These are phyloP conservation scores for Kuraishia cidri DNA, from an alignment of 805 yeast species.

Conservation along the genomic window DNA sequence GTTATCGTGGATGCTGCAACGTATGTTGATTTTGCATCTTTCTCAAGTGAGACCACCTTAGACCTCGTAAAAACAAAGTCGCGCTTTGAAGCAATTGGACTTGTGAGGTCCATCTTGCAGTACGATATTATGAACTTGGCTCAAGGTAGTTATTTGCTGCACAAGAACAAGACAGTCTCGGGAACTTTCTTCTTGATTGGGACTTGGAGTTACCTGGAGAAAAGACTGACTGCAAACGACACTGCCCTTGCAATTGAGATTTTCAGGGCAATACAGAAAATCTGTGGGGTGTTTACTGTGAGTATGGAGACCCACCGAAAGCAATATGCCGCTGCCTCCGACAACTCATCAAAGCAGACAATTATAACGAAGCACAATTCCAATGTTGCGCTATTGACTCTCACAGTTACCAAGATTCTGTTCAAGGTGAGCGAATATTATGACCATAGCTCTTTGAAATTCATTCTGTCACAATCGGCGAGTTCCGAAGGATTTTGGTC, in stretches of 20 bases:
- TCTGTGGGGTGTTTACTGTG: conserved; percentile 4
- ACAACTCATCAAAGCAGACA: background rate
- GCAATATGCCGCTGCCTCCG: background rate
- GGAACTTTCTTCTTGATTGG: conserved; percentile 7
- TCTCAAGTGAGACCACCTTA: no score
- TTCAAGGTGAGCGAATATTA: conserved; percentile 15
- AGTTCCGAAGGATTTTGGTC: conserved; percentile 66
- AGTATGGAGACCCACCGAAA: background rate
- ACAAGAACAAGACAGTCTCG: conserved; percentile 1
- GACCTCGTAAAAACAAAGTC: background rate
- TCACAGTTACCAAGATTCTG: conserved; percentile 11
- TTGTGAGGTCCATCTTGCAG: background rate
- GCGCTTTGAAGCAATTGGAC: background rate
- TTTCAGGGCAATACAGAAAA: conserved; percentile 1
- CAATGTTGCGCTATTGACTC: background rate
- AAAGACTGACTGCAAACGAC: conserved; percentile 1
- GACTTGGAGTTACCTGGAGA: conserved; percentile 3
- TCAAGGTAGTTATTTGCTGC: background rate
- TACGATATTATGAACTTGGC: conserved; percentile 1
- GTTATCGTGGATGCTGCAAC: background rate
- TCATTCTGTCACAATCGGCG: conserved; percentile 28
- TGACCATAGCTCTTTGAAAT: no score
- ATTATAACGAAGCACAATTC: background rate
- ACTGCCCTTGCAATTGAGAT: conserved; percentile 4
- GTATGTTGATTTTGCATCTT: no score